Conservation (phyloP, 176 grass and related monocot genomes). For the Leersia perrieri region DNA sequence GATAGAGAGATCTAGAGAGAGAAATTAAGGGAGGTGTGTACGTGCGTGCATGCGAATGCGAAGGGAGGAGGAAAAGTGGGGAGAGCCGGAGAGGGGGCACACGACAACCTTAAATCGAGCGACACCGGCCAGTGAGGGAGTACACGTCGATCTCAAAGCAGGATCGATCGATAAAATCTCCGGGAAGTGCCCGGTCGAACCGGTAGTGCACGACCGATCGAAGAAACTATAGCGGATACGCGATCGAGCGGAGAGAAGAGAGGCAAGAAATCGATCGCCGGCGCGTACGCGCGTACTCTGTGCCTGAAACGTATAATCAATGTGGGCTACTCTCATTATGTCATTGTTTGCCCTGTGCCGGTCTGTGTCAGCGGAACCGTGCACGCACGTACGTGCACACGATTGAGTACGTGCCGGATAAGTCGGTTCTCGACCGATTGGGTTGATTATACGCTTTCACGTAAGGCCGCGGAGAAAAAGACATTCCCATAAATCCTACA, state of each 20-base stretch:
- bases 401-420: too few species aligned
- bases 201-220: too few species aligned
- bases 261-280: background rate
- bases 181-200: too few species aligned
- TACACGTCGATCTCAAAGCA: background rate
- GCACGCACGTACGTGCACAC: background rate
- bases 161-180: background rate
- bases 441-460: constrained; percentile 24
- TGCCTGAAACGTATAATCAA: constrained; percentile 1
- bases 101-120: constrained; percentile 35
- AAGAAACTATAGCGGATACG: too few species aligned
- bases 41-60: constrained; percentile 18
- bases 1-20: constrained; percentile 8
- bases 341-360: background rate
- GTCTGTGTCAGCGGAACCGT: constrained; percentile 10
- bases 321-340: constrained; percentile 10
- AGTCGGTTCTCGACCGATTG: background rate
- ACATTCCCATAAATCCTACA: too few species aligned
- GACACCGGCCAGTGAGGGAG: background rate
- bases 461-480: background rate
- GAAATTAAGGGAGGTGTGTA: background rate
- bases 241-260: background rate
- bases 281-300: too few species aligned
- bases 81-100: background rate
- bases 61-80: background rate